Evolutionary conservation across 768 basidiomycete genomes (phyloP).

Genomic region (Gloeopeniophorella convolvens): DNA sequence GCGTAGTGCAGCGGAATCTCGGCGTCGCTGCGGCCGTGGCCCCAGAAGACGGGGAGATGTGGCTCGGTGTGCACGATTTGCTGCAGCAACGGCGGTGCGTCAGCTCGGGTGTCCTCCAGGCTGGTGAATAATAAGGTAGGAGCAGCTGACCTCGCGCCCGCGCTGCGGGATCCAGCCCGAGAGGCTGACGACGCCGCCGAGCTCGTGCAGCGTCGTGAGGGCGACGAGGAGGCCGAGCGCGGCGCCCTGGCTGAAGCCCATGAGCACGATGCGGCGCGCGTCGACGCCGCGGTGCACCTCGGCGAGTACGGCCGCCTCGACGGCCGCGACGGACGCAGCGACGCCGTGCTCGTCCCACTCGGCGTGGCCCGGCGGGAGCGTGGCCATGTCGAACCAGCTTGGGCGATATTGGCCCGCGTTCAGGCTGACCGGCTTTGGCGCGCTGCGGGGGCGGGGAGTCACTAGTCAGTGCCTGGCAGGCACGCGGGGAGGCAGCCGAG

Average conservation of each 20-base stretch:
- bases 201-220: constrained; percentile 35
- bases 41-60: constrained; percentile 37
- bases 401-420: constrained; percentile 28
- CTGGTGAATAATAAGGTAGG: background rate
- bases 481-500: background rate
- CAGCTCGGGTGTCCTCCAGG: no score
- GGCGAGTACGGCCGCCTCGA: constrained; percentile 34
- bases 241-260: constrained; percentile 41
- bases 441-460: constrained; percentile 18
- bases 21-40: constrained; percentile 33
- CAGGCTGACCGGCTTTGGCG: constrained; percentile 28
- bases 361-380: constrained; percentile 31
- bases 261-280: constrained; percentile 33
- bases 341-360: constrained; percentile 34
- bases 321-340: constrained; percentile 29
- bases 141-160: constrained; percentile 32
- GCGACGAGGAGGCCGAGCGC: constrained; percentile 34
- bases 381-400: constrained; percentile 39
- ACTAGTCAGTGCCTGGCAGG: background rate
- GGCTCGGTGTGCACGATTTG: constrained; percentile 31
- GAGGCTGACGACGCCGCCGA: constrained; percentile 39
- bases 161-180: constrained; percentile 41
- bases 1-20: constrained; percentile 34
- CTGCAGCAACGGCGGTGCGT: no score
- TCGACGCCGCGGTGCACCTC: constrained; percentile 34